Evolutionary conservation across 2,329 filamentous ascomycete species (phyloP).

Genomic region (Cephalotrichum gorgonifer): DNA sequence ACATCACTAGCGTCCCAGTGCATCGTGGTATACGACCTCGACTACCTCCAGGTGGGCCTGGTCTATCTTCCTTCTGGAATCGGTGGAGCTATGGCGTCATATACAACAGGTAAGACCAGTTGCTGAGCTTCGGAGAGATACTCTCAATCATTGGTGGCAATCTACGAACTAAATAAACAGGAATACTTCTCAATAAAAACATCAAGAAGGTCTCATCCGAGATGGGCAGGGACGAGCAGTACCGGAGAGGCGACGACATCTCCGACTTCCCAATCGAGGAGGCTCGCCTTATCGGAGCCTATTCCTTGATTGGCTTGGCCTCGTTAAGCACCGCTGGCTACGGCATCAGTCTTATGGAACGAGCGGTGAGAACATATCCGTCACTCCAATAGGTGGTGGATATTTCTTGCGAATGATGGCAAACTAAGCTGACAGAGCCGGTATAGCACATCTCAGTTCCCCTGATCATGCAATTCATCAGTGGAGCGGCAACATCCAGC

Average conservation of each 20-base stretch:
- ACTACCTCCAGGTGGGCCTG: constrained; percentile 9
- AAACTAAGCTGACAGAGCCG: too few species aligned
- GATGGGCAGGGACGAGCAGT: background rate
- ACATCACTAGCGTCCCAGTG: constrained; percentile 3
- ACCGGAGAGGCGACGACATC: background rate
- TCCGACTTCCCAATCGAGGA: constrained; percentile 3
- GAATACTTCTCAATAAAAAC: too few species aligned
- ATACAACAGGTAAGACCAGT: background rate
- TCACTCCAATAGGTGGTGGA: background rate
- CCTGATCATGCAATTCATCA: constrained; percentile 10
- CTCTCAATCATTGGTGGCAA: too few species aligned
- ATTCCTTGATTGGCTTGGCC: constrained; percentile 5
- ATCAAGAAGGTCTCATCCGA: background rate
- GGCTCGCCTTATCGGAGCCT: background rate
- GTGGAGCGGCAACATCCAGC: constrained; percentile 7
- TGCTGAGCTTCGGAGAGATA: background rate
- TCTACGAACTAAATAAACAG: background rate
- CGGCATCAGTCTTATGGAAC: background rate
- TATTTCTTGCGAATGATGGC: background rate
- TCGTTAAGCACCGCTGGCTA: constrained; percentile 1
- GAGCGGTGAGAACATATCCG: background rate
- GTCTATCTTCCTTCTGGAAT: constrained; percentile 9
- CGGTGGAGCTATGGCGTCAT: constrained; percentile 1
- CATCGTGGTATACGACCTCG: constrained; percentile 9
- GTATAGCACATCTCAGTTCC: constrained; percentile 6